Evolutionary conservation across 441 rosid species (phyloP), one percentile per base, ranked within the genome.

Genomic region (Lepidium campestre): DNA sequence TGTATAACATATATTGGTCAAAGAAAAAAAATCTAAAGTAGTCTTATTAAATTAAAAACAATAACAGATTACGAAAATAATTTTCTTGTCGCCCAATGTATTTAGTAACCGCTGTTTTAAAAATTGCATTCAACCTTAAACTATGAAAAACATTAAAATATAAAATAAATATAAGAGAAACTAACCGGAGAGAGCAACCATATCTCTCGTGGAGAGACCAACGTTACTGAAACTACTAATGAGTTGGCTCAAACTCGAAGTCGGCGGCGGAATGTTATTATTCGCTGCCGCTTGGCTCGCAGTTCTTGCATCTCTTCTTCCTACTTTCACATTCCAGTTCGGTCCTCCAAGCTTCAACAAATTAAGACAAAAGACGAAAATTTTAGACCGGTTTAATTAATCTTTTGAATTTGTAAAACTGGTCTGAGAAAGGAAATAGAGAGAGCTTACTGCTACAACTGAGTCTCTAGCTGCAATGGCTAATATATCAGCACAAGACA

Each of bases 401-500:
- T 48, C 9, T 27, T 36, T 11, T 19, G 14, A 46, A 41, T 10
- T 2, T n/a, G 4, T 12, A 37, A 57, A 54, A 34, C 1, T 35
- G 5, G 58, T 55, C 5, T 53, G 42, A 36, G 42, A 37, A 40
- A 44, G 18, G 27, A 39, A 17, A 59, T 19, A 18, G 22, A 37
- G 22, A 37, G 72, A 18, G 25, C 88, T 81, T 82, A 91, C 99
- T 10, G 47, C 57, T 20, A 15, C 75, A 44, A 86, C 87, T 10
- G 95, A 87, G 82, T 91, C 95, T 49, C 90, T 80, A 27, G 99
- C 88, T 36, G 95, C 75, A 73, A 91, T 58, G 71, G 99, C 89
- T 59, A 93, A 34, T 31, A 93, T n/a, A 73, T 93, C 99, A 45
- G 99, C 99, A 41, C 97, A 93, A 5, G 99, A 91, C 31, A 93